Conservation (phyloP, 164 flowering plant species). For the Brasenia schreberi region DNA sequence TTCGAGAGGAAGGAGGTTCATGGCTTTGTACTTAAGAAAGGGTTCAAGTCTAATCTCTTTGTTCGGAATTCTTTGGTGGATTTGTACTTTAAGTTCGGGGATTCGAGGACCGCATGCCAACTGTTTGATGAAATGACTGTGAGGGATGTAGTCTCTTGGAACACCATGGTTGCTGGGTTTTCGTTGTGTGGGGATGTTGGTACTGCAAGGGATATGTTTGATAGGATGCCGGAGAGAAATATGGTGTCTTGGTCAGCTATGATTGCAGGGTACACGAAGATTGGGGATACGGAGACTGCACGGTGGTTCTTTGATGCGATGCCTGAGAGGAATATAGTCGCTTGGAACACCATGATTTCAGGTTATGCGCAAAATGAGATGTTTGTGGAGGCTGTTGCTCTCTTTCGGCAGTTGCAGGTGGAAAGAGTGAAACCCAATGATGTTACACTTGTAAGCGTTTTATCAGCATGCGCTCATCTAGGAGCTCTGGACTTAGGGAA, state of each 20-base stretch:
- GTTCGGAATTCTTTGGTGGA: conserved; percentile 14
- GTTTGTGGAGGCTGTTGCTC: conserved; percentile 5
- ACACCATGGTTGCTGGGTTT: conserved; percentile 9
- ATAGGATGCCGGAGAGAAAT: conserved; percentile 6
- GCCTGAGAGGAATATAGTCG: conserved; percentile 6
- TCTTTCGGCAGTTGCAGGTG: conserved; percentile 8
- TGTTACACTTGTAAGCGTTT: conserved; percentile 10
- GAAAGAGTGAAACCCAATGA: conserved; percentile 9
- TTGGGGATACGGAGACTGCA: not conserved
- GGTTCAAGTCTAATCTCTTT: conserved; percentile 13
- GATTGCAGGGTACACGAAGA: conserved; percentile 6
- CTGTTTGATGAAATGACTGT: too few relatives aligned
- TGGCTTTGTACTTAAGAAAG: conserved; percentile 20
- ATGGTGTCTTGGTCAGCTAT: conserved; percentile 9
- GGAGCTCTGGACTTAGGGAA: conserved; percentile 7
- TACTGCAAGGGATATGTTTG: conserved; percentile 6
- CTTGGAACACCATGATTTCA: conserved; percentile 10
- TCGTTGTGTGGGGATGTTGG: not conserved
- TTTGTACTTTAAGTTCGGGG: conserved; percentile 3
- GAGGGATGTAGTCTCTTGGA: conserved; percentile 9
- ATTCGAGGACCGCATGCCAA: too few relatives aligned
- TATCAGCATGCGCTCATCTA: conserved; percentile 11
- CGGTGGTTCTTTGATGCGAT: conserved; percentile 5
- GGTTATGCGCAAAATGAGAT: conserved; percentile 5
- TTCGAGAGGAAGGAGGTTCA: conserved; percentile 10